Conservation (phyloP, 257 asterid species). For the Solanum arcanum region DNA sequence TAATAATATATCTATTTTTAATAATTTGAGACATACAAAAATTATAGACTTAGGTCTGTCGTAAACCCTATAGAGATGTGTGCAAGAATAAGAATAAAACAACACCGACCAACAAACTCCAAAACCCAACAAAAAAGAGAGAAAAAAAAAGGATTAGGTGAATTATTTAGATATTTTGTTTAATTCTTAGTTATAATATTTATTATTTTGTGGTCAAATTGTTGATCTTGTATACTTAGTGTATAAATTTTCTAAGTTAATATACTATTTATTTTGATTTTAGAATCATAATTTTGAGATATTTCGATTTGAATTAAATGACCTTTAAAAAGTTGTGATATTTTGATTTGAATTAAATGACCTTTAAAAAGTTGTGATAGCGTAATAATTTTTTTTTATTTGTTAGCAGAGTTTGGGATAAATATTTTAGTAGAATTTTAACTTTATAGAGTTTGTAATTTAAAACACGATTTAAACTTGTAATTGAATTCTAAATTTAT, state of each 20-base stretch:
- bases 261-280: too few species aligned
- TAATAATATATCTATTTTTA: neutral
- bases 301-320: too few species aligned
- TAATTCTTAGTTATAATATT: neutral
- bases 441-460: too few species aligned
- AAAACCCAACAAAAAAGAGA: neutral
- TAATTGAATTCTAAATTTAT: too few species aligned
- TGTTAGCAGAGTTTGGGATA: too few species aligned
- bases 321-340: too few species aligned
- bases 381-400: too few species aligned
- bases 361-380: too few species aligned
- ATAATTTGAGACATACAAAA: neutral
- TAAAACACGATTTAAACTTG: too few species aligned
- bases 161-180: neutral
- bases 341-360: too few species aligned
- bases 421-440: too few species aligned
- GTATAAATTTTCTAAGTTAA: neutral
- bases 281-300: too few species aligned
- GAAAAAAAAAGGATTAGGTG: neutral
- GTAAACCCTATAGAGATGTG: neutral
- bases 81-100: neutral
- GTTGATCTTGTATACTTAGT: neutral
- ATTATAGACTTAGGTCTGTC: neutral
- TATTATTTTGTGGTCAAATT: neutral
- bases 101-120: neutral